Conservation (phyloP, 306 rosid genomes). For the Corylus americana region DNA sequence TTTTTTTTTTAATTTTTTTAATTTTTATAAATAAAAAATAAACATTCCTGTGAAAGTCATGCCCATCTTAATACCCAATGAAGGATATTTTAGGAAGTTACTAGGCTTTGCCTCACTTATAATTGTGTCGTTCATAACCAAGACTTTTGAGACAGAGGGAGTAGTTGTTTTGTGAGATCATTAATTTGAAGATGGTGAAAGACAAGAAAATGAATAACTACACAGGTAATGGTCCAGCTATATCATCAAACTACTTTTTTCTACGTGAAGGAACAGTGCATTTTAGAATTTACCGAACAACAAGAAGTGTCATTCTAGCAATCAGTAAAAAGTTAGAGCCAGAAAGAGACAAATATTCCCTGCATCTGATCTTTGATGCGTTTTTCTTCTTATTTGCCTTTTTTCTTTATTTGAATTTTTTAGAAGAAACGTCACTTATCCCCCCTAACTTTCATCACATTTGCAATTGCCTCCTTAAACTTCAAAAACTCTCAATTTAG, state of each 20-base stretch:
- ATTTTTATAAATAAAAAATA: background rate
- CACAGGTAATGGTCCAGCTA: background rate
- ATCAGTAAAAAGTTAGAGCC: background rate
- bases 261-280: background rate
- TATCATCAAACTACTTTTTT: slow-evolving; percentile 3
- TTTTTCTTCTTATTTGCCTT: too few relatives aligned
- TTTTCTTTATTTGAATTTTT: too few relatives aligned
- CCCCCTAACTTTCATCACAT: too few relatives aligned
- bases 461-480: too few relatives aligned
- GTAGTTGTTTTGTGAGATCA: slow-evolving; percentile 22
- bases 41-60: background rate
- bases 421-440: too few relatives aligned
- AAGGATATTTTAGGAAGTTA: background rate
- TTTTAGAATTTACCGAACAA: background rate
- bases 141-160: background rate
- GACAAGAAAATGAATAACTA: slow-evolving; percentile 1
- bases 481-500: too few relatives aligned
- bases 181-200: slow-evolving; percentile 20
- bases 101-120: background rate
- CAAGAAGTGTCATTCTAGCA: background rate
- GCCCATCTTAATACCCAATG: background rate
- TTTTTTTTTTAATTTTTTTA: too few relatives aligned
- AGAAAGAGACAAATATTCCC: background rate
- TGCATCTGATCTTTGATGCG: too few relatives aligned
- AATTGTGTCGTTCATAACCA: background rate